phyloP scores from a whole-genome alignment of 495 filamentous ascomycete genomes.

The Podospora pseudoanserina region DNA sequence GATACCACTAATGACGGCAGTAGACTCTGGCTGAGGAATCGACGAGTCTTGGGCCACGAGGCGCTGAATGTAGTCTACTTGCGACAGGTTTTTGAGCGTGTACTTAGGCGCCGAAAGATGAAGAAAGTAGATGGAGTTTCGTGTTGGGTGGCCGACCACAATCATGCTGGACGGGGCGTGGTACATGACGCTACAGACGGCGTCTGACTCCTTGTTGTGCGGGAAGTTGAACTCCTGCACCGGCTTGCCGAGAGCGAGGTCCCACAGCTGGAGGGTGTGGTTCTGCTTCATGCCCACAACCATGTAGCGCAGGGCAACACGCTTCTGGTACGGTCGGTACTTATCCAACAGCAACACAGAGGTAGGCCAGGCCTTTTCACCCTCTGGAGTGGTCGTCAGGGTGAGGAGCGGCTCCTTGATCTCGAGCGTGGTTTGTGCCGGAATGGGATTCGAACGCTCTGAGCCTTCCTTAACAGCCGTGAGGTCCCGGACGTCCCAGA shows the following conservation, averaged over 20 bases:
- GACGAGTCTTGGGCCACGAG: constrained; percentile 66
- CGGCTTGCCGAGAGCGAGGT: constrained; percentile 88
- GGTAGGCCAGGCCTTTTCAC: constrained; percentile 90
- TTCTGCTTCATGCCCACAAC: constrained; percentile 99
- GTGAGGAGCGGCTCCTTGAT: constrained; percentile 74
- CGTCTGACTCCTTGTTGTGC: constrained; percentile 93
- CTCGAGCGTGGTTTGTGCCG: constrained; percentile 59
- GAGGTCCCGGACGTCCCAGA: constrained; percentile 90
- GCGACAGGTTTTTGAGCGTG: constrained; percentile 71
- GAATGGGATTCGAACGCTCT: constrained; percentile 48
- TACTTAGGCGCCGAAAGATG: constrained; percentile 92
- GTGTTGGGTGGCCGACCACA: constrained; percentile 89
- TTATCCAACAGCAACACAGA: constrained; percentile 96
- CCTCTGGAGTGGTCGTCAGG: constrained; percentile 69
- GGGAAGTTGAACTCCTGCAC: constrained; percentile 97
- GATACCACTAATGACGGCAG: constrained; percentile 92
- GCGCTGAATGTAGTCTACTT: constrained; percentile 78
- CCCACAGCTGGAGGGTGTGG: constrained; percentile 97
- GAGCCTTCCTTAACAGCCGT: constrained; percentile 54
- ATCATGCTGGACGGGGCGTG: constrained; percentile 87
- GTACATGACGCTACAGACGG: constrained; percentile 92
- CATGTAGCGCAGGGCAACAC: constrained; percentile 83
- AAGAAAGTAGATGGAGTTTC: constrained; percentile 95
- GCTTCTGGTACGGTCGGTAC: constrained; percentile 80
- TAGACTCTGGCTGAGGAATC: constrained; percentile 81